Evolutionary conservation across 1,139 yeast species (phyloP), one percentile per base, ranked within the genome.

Genomic region (Nakaseomyces glabratus): DNA sequence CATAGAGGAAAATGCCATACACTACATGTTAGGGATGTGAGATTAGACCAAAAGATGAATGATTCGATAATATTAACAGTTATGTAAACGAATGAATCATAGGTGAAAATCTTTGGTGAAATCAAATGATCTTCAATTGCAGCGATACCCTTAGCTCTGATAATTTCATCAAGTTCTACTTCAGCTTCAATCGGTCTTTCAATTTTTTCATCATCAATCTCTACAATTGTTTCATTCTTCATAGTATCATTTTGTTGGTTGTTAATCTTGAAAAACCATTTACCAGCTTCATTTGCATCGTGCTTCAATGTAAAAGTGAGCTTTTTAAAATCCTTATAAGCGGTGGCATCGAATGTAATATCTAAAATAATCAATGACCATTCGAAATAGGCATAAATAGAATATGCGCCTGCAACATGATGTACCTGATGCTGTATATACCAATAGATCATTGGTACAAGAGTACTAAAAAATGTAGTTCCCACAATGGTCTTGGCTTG

Each of bases 1-100:
- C 98, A 90, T 42, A 90, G 67, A 12, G 98, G 98, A 67, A 90
- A 90, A 62, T 82, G 85, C 98, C 98, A 90, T 34, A 90, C 78
- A 52, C 93, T 75, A 39, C 93, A 69, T 35, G 86, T 81, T 42
- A 90, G 64, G 0, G 95, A 73, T 1, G 97, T 81, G 33, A 75
- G 48, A 13, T 79, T 76, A 0, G 96, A 69, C 95, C 96, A 90
- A 55, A 82, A 82, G 39, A 84, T 67, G 54, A 74, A 79, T 4
- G 86, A 66, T 48, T 80, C 79, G 44, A 69, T 48, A 14, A 64
- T 54, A 49, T 75, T 72, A 23, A 68, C 57, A 1, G 68, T 15
- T 33, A 76, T 62, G 41, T 69, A 71, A 20, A 63, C 33, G 35
- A 55, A 52, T 1, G 75, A 52, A 34, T 49, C 51, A 36, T 48